Conservation (phyloP, 2,329 filamentous ascomycete species). For the Trichoderma semiorbis region DNA sequence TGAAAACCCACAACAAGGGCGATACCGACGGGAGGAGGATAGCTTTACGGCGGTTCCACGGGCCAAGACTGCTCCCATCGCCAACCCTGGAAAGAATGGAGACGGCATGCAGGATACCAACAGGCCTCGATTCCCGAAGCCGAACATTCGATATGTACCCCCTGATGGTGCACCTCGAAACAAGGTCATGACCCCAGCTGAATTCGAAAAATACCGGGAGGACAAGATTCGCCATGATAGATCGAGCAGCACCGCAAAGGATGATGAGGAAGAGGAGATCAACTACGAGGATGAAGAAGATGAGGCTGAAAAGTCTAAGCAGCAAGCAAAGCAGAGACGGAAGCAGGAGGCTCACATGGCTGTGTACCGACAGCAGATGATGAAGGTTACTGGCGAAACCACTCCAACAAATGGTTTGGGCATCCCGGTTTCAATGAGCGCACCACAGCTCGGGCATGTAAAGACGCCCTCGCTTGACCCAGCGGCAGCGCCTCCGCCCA, state of each 20-base stretch:
- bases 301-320: constrained; percentile 69
- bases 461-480: constrained; percentile 37
- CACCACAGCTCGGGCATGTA: constrained; percentile 52
- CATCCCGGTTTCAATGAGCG: constrained; percentile 57
- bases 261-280: constrained; percentile 62
- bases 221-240: constrained; percentile 64
- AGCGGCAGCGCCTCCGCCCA: constrained; percentile 28
- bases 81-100: constrained; percentile 30
- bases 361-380: constrained; percentile 92
- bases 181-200: constrained; percentile 85
- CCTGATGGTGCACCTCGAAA: constrained; percentile 45
- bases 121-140: constrained; percentile 36
- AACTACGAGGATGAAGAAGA: constrained; percentile 74
- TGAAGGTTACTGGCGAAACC: constrained; percentile 84
- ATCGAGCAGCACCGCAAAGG: constrained; percentile 41
- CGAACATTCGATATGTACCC: constrained; percentile 33
- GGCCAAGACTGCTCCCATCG: constrained; percentile 28
- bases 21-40: constrained; percentile 42
- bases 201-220: constrained; percentile 78
- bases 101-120: constrained; percentile 56
- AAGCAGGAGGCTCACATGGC: constrained; percentile 90
- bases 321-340: constrained; percentile 70
- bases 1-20: constrained; percentile 21
- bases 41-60: constrained; percentile 33
- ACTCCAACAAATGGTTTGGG: constrained; percentile 50